Evolutionary conservation across 2,329 filamentous ascomycete species (phyloP).

Genomic region (Gyromitra esculenta): DNA sequence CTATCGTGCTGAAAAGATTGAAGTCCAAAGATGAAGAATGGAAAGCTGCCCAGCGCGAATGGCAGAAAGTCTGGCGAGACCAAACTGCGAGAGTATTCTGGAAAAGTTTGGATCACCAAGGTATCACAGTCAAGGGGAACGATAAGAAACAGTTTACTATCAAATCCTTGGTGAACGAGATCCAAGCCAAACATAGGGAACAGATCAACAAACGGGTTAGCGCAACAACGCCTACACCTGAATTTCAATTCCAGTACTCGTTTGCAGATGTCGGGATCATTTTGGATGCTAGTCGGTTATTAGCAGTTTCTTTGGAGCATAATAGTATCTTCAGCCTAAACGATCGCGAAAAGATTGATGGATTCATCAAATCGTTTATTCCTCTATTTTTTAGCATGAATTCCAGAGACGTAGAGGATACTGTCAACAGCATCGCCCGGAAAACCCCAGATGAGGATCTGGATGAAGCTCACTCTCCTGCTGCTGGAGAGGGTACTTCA

Average conservation of each 20-base stretch:
- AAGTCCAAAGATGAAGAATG: slow-evolving; percentile 98
- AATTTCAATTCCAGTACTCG: slow-evolving; percentile 71
- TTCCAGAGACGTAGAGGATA: slow-evolving; percentile 73
- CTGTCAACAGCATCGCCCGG: slow-evolving; percentile 74
- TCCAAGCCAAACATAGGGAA: slow-evolving; percentile 92
- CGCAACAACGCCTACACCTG: slow-evolving; percentile 74
- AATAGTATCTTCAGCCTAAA: slow-evolving; percentile 65
- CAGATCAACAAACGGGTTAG: slow-evolving; percentile 71
- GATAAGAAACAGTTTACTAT: slow-evolving; percentile 92
- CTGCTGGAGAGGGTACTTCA: slow-evolving; percentile 69
- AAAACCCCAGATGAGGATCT: slow-evolving; percentile 79
- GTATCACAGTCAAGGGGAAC: slow-evolving; percentile 83
- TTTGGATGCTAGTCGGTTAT: slow-evolving; percentile 64
- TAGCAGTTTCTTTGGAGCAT: slow-evolving; percentile 65
- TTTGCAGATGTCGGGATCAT: slow-evolving; percentile 62
- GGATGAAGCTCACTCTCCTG: slow-evolving; percentile 71
- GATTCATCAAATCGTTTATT: slow-evolving; percentile 80
- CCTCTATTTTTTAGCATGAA: slow-evolving; percentile 77
- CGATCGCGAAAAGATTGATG: slow-evolving; percentile 77
- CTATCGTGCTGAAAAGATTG: slow-evolving; percentile 84
- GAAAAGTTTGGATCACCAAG: slow-evolving; percentile 96
- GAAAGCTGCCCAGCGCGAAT: slow-evolving; percentile 95
- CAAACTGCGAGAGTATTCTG: slow-evolving; percentile 96
- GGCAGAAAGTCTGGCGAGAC: slow-evolving; percentile 98
- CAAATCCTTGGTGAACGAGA: slow-evolving; percentile 88